Evolutionary conservation across 176 grass and related monocot genomes (phyloP).

Genomic region (Triticum urartu): DNA sequence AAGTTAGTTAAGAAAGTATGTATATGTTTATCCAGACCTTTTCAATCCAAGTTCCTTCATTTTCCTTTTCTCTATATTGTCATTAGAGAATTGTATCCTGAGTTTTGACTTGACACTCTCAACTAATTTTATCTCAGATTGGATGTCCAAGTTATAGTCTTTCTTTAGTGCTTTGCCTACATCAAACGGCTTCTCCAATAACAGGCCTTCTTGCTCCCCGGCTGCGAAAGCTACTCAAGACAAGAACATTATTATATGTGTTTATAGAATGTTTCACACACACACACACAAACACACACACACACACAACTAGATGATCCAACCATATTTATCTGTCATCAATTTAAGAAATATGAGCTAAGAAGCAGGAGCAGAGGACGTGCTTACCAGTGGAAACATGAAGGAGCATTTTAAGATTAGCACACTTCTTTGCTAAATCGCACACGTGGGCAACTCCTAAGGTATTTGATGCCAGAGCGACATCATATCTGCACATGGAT

Average conservation of each 20-base stretch:
- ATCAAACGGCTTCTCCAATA: slow-evolving; percentile 47
- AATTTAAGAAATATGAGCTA: not conserved
- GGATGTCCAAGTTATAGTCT: slow-evolving; percentile 38
- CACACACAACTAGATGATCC: not conserved
- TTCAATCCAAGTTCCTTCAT: too few species aligned
- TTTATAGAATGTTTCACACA: not conserved
- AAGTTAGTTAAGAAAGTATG: too few species aligned
- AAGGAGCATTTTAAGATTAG: slow-evolving; percentile 51
- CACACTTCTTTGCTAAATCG: slow-evolving; percentile 46
- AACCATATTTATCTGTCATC: not conserved
- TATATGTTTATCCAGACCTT: too few species aligned
- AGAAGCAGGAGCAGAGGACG: too few species aligned
- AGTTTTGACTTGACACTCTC: slow-evolving; percentile 38
- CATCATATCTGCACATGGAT: slow-evolving; percentile 40
- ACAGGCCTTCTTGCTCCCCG: slow-evolving; percentile 42
- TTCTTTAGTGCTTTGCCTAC: slow-evolving; percentile 30
- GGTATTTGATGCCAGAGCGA: slow-evolving; percentile 43
- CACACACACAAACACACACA: too few species aligned
- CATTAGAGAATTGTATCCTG: too few species aligned
- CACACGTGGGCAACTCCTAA: slow-evolving; percentile 36
- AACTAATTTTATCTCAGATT: slow-evolving; percentile 44
- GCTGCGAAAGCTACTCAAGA: slow-evolving; percentile 39
- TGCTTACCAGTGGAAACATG: slow-evolving; percentile 60
- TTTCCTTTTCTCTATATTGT: too few species aligned
- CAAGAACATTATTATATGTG: not conserved